These are phyloP conservation scores for Trichoderma asperelloides DNA, from an alignment of 495 filamentous ascomycete species.

Conservation along the genomic window DNA sequence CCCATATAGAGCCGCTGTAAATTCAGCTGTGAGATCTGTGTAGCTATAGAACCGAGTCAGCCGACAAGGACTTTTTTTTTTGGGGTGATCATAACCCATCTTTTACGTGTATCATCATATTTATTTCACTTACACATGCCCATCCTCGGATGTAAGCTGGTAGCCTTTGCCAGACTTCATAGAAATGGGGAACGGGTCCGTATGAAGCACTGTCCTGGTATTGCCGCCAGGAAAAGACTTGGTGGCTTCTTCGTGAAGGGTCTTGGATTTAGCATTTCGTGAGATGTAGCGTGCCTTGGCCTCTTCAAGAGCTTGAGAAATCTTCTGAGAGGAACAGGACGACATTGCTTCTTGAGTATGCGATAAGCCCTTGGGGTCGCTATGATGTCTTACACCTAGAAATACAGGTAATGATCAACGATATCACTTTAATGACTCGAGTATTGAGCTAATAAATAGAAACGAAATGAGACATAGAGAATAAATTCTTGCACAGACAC, in stretches of 20 bases:
- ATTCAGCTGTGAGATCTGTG: constrained; percentile 43
- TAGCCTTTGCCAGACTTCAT: constrained; percentile 31
- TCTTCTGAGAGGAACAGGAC: background rate
- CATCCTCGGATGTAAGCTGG: constrained; percentile 33
- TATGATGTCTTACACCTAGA: background rate
- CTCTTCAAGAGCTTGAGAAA: constrained; percentile 17
- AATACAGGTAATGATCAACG: background rate
- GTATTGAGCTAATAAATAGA: too few species aligned
- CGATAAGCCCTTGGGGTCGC: background rate
- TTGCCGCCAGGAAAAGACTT: constrained; percentile 50
- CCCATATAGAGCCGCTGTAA: constrained; percentile 45
- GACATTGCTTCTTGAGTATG: background rate
- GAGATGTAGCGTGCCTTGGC: constrained; percentile 24
- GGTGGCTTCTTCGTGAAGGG: constrained; percentile 29
- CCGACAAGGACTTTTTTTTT: background rate
- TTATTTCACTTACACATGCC: constrained; percentile 24
- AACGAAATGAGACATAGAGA: too few species aligned
- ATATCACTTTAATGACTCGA: too few species aligned
- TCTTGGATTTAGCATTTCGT: constrained; percentile 27
- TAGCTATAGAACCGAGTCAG: constrained; percentile 17
- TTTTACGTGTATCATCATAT: background rate
- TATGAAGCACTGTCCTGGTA: constrained; percentile 49
- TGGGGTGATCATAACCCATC: background rate
- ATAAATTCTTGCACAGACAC: too few species aligned
- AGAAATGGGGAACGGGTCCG: constrained; percentile 46